Evolutionary conservation across 2,329 filamentous ascomycete genomes (phyloP).

Genomic region (Epichloe hybrida): DNA sequence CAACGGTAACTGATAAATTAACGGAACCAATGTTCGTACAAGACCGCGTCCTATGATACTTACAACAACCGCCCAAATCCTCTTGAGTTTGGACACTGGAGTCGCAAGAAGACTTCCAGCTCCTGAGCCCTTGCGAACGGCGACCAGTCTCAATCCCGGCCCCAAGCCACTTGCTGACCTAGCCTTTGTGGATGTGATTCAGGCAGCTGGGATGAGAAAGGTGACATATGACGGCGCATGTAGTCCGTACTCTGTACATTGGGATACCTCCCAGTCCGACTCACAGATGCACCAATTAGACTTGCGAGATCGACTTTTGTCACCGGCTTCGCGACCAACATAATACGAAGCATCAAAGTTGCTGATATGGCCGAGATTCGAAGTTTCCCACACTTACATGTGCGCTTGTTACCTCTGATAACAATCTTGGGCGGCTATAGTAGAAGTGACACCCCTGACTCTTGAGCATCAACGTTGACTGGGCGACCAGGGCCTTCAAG

Average conservation of each 20-base stretch:
- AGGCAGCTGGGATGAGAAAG: conserved; percentile 6
- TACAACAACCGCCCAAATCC: too few relatives aligned
- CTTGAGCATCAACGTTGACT: neutral
- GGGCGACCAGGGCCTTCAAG: neutral
- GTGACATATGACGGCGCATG: conserved; percentile 9
- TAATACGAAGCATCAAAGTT: neutral
- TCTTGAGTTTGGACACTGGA: too few relatives aligned
- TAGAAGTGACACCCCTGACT: too few relatives aligned
- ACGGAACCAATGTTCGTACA: too few relatives aligned
- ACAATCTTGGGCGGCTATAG: too few relatives aligned
- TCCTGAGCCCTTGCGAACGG: too few relatives aligned
- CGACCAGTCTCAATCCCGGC: conserved; percentile 2
- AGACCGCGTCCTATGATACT: too few relatives aligned
- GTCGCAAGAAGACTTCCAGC: too few relatives aligned
- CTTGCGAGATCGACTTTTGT: neutral
- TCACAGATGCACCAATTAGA: neutral
- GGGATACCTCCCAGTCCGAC: conserved; percentile 7
- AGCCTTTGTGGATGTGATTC: conserved; percentile 7
- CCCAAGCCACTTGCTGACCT: conserved; percentile 12
- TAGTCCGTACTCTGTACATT: conserved; percentile 5
- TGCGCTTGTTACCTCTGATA: neutral
- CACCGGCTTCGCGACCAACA: neutral
- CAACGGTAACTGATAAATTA: too few relatives aligned
- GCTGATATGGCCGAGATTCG: neutral
- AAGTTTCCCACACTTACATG: neutral